phyloP scores from a whole-genome alignment of 2,329 filamentous ascomycete genomes.

The Cadophora malorum region DNA sequence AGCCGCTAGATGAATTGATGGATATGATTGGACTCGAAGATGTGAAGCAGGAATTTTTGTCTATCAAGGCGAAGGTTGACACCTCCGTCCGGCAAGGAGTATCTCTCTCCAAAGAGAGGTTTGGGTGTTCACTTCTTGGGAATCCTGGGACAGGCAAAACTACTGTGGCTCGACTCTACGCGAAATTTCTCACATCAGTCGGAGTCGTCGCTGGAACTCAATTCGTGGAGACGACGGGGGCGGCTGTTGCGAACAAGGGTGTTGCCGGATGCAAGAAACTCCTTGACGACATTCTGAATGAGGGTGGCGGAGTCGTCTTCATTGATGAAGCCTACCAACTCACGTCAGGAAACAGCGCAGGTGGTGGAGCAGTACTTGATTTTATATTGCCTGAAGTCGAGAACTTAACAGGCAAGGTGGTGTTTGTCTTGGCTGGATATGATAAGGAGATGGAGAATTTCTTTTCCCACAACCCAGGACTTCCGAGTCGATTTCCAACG shows the following conservation, averaged over 20 bases:
- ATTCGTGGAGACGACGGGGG: slow-evolving; percentile 73
- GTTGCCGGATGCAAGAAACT: slow-evolving; percentile 62
- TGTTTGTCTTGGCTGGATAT: slow-evolving; percentile 78
- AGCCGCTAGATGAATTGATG: slow-evolving; percentile 69
- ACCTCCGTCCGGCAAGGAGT: slow-evolving; percentile 61
- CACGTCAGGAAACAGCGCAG: slow-evolving; percentile 60
- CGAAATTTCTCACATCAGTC: slow-evolving; percentile 65
- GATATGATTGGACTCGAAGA: slow-evolving; percentile 72
- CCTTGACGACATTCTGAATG: slow-evolving; percentile 62
- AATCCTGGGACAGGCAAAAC: slow-evolving; percentile 80
- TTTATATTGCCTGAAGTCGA: slow-evolving; percentile 76
- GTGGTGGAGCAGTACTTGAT: slow-evolving; percentile 70
- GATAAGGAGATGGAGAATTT: slow-evolving; percentile 77
- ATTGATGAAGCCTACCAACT: slow-evolving; percentile 78
- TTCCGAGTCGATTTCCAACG: slow-evolving; percentile 74
- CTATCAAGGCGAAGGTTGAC: slow-evolving; percentile 69
- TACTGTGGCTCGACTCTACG: slow-evolving; percentile 75
- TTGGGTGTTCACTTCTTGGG: slow-evolving; percentile 69
- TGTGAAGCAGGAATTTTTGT: slow-evolving; percentile 69
- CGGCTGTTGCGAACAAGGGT: slow-evolving; percentile 67
- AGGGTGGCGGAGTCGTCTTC: slow-evolving; percentile 75
- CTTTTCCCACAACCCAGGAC: slow-evolving; percentile 75
- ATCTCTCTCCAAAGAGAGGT: slow-evolving; percentile 62
- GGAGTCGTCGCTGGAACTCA: slow-evolving; percentile 64
- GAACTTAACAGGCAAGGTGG: slow-evolving; percentile 71